Evolutionary conservation across 164 flowering plant genomes (phyloP).

Genomic region (Nelumbo lutea): DNA sequence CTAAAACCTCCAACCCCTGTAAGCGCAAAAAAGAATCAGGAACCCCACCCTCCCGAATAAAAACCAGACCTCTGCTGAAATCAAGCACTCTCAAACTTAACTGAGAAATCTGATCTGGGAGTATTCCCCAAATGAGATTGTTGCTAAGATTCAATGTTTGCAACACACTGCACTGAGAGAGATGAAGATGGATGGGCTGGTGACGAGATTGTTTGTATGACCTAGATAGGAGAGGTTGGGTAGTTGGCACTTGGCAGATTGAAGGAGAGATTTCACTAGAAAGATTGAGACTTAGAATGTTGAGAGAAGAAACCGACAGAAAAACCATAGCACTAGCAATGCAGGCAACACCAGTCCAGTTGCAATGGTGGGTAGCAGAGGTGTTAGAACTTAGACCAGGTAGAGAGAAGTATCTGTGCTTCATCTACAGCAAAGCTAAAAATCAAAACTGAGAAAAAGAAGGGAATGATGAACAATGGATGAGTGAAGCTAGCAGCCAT

Average conservation of each 20-base stretch:
- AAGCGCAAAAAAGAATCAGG: constrained; percentile 58
- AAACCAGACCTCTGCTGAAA: constrained; percentile 61
- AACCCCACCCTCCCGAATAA: constrained; percentile 38
- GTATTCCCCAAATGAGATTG: constrained; percentile 78
- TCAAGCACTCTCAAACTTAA: constrained; percentile 50
- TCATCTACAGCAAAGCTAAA: constrained; percentile 38
- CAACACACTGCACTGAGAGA: constrained; percentile 53
- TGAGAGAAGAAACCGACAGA: constrained; percentile 38
- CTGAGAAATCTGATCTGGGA: constrained; percentile 67
- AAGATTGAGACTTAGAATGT: constrained; percentile 62
- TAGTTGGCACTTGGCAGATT: constrained; percentile 42
- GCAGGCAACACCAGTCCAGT: constrained; percentile 83
- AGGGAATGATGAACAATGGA: constrained; percentile 7
- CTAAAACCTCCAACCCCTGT: constrained; percentile 43
- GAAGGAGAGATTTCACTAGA: constrained; percentile 75
- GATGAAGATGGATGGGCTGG: constrained; percentile 67
- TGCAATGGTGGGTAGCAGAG: constrained; percentile 43
- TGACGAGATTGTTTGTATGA: constrained; percentile 68
- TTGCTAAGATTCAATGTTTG: constrained; percentile 60
- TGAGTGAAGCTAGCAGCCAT: constrained; percentile 23
- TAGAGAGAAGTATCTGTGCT: constrained; percentile 50
- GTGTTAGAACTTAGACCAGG: constrained; percentile 78
- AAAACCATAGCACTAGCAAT: constrained; percentile 11
- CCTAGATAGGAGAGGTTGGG: constrained; percentile 44
- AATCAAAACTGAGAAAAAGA: constrained; percentile 31